A percentile compares a stretch with the other conserved stretches of the same genome.
Evolutionary conservation across 352 stramenopile species (phyloP).

Genomic region (Lagenidium giganteum): DNA sequence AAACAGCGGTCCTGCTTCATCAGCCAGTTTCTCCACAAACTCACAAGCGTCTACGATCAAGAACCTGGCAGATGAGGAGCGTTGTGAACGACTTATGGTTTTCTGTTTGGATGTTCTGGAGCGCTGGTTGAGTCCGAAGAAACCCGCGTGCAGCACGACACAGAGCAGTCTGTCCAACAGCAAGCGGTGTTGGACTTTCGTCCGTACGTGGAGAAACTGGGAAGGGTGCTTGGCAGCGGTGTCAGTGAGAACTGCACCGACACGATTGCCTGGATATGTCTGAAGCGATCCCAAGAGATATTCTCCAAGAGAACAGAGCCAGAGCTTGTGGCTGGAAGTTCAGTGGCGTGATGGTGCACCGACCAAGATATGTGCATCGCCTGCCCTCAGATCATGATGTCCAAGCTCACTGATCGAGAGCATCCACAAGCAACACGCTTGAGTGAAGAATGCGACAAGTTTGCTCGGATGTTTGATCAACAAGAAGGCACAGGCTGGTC

Average conservation of each 20-base stretch:
- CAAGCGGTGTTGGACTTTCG: neutral
- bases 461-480: conserved; percentile 1
- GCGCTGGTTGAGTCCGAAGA: neutral
- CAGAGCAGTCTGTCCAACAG: neutral
- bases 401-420: neutral
- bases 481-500: too few species aligned
- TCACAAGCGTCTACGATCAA: neutral
- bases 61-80: neutral
- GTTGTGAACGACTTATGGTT: conserved; percentile 6
- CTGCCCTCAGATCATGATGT: neutral
- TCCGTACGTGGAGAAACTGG: neutral
- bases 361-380: neutral
- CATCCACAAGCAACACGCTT: too few species aligned
- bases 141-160: neutral
- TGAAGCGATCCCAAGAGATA: conserved; percentile 1
- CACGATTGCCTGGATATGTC: neutral
- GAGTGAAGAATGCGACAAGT: neutral
- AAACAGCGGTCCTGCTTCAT: conserved; percentile 20
- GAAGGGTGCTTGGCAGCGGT: too few species aligned
- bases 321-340: neutral
- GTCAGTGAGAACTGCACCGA: neutral
- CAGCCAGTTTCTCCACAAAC: conserved; percentile 3
- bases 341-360: neutral
- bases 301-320: neutral
- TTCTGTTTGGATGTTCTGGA: conserved; percentile 11